These are phyloP conservation scores for Rubia tinctorum DNA, from an alignment of 305 asterid genomes.

Conservation along the genomic window DNA sequence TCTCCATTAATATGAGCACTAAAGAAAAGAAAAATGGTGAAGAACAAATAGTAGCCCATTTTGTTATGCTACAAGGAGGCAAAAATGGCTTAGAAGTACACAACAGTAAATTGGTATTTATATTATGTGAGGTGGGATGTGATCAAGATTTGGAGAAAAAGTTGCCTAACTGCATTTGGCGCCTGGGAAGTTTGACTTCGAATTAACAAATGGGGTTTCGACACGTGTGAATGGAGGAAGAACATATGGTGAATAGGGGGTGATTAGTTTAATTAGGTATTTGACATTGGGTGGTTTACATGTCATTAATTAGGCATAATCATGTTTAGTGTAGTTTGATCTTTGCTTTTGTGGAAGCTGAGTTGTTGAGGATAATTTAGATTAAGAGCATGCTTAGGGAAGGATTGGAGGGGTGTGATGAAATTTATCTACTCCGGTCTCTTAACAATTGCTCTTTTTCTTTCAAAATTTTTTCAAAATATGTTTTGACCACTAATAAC, in stretches of 20 bases:
- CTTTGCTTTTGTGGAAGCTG: slow-evolving; percentile 58
- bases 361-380: slow-evolving; percentile 48
- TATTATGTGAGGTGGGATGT: not conserved
- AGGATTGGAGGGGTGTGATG: not conserved
- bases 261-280: not conserved
- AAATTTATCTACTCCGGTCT: not conserved
- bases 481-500: not conserved
- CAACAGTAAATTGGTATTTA: slow-evolving; percentile 8
- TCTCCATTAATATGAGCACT: slow-evolving; percentile 26
- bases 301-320: slow-evolving; percentile 72
- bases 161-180: slow-evolving; percentile 77
- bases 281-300: slow-evolving; percentile 48
- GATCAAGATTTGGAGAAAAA: not conserved
- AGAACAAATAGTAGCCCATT: slow-evolving; percentile 41
- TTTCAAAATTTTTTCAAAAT: not conserved
- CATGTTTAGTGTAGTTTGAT: slow-evolving; percentile 18
- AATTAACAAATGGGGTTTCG: slow-evolving; percentile 21
- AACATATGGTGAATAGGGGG: not conserved
- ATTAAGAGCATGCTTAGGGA: slow-evolving; percentile 42
- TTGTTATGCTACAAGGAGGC: slow-evolving; percentile 1
- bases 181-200: slow-evolving; percentile 57
- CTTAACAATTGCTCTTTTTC: too few relatives aligned
- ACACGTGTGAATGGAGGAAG: slow-evolving; percentile 42
- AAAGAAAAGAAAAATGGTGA: slow-evolving; percentile 33
- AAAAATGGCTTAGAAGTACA: not conserved